Evolutionary conservation across 2,329 filamentous ascomycete genomes (phyloP).

Genomic region (Fusarium dimerum): DNA sequence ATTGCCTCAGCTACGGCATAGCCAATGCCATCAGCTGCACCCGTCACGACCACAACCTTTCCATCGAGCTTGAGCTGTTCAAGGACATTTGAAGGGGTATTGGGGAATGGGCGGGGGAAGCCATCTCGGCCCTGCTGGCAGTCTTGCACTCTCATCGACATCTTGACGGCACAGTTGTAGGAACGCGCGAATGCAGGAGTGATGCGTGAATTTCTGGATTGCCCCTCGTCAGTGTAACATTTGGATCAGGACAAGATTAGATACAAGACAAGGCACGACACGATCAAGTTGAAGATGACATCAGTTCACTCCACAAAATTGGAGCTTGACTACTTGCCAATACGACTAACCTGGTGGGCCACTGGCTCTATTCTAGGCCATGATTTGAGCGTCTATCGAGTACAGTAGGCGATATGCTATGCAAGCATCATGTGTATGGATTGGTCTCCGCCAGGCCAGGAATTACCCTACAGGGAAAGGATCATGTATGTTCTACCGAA

Average conservation of each 20-base stretch:
- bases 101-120: constrained; percentile 28
- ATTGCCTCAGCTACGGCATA: constrained; percentile 45
- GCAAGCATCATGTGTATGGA: too few species aligned
- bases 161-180: constrained; percentile 4
- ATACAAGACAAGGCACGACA: too few species aligned
- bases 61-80: constrained; percentile 45
- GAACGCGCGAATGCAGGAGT: too few species aligned
- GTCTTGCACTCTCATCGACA: constrained; percentile 31
- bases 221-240: too few species aligned
- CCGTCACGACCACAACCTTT: constrained; percentile 45
- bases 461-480: too few species aligned
- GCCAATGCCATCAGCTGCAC: constrained; percentile 48
- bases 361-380: neutral
- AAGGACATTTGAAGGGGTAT: constrained; percentile 39
- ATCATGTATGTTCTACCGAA: too few species aligned
- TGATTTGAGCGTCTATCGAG: neutral
- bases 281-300: neutral
- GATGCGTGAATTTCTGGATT: too few species aligned
- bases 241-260: too few species aligned
- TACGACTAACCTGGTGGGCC: neutral
- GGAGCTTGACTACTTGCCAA: neutral
- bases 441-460: too few species aligned
- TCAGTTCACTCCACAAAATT: neutral
- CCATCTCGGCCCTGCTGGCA: constrained; percentile 20
- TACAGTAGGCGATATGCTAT: too few species aligned